These are phyloP conservation scores for Fraxinus angustifolia DNA, from an alignment of 305 asterid genomes.

Conservation along the genomic window DNA sequence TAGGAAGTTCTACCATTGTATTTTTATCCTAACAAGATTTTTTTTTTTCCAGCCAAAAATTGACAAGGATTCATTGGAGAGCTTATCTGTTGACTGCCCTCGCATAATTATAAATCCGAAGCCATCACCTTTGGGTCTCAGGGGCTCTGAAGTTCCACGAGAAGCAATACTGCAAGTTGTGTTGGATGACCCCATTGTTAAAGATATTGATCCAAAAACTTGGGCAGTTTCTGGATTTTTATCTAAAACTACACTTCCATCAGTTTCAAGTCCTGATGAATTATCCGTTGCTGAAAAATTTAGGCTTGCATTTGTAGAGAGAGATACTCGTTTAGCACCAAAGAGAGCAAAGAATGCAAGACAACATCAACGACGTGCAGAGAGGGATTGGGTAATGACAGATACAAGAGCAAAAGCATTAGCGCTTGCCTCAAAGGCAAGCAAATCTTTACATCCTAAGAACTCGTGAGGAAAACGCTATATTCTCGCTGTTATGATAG, in stretches of 20 bases:
- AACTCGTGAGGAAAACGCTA: conserved; percentile 23
- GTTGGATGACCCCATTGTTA: conserved; percentile 59
- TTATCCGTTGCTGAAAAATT: conserved; percentile 80
- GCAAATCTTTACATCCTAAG: conserved; percentile 44
- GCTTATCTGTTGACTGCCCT: conserved; percentile 62
- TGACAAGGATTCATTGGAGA: conserved; percentile 66
- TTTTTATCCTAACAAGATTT: background rate
- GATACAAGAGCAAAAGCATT: conserved; percentile 68
- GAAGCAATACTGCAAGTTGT: conserved; percentile 55
- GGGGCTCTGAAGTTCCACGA: conserved; percentile 64
- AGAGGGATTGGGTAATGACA: conserved; percentile 61
- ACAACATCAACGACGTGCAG: conserved; percentile 89
- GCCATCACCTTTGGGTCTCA: conserved; percentile 61
- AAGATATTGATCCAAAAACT: conserved; percentile 66
- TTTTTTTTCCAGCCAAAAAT: conserved; percentile 56
- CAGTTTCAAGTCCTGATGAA: conserved; percentile 39
- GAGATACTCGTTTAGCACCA: conserved; percentile 88
- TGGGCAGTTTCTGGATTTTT: conserved; percentile 59
- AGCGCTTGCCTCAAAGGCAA: conserved; percentile 70
- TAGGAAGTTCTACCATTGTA: background rate
- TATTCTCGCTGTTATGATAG: background rate
- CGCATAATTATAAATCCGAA: conserved; percentile 75
- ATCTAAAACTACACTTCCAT: conserved; percentile 22
- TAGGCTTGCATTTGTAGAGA: conserved; percentile 79
- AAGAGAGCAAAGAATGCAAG: conserved; percentile 93